Evolutionary conservation across 495 filamentous ascomycete genomes (phyloP).

Genomic region (Neurospora sp.): DNA sequence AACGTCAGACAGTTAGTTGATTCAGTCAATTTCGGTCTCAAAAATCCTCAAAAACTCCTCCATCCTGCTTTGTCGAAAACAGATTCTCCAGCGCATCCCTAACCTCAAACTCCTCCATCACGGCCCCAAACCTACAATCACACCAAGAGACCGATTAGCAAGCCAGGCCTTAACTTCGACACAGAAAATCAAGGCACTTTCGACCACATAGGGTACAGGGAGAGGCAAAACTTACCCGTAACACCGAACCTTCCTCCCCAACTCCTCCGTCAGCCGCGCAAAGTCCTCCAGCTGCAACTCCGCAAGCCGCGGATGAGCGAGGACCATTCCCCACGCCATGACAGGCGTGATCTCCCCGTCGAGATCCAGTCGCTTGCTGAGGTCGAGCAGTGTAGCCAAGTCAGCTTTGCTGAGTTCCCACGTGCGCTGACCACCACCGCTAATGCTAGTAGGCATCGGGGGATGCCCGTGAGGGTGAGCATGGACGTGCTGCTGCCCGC

Average conservation of each 20-base stretch:
- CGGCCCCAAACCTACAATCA: slow-evolving; percentile 58
- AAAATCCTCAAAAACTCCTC: not conserved
- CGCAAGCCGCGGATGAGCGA: slow-evolving; percentile 55
- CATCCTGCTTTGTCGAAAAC: slow-evolving; percentile 52
- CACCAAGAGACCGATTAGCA: slow-evolving; percentile 8
- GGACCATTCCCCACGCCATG: slow-evolving; percentile 82
- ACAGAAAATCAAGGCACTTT: not conserved
- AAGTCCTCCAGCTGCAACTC: slow-evolving; percentile 61
- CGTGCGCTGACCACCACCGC: slow-evolving; percentile 38
- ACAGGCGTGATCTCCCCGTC: slow-evolving; percentile 95
- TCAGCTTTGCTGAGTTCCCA: slow-evolving; percentile 65
- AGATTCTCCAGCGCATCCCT: slow-evolving; percentile 71
- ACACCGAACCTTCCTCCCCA: slow-evolving; percentile 75
- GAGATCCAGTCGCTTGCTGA: slow-evolving; percentile 72
- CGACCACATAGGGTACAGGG: not conserved
- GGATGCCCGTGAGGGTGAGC: not conserved
- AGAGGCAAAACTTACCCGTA: slow-evolving; percentile 63
- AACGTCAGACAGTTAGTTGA: not conserved
- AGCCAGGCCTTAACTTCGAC: not conserved
- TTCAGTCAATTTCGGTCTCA: not conserved
- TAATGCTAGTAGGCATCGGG: not conserved
- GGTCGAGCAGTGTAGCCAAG: slow-evolving; percentile 67
- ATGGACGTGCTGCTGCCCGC: not conserved
- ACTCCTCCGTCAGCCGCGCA: slow-evolving; percentile 56
- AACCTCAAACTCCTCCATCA: slow-evolving; percentile 87